Base-by-base conservation (phyloP, 129 eudicot genomes). In the Pittosporum tobira region DNA sequence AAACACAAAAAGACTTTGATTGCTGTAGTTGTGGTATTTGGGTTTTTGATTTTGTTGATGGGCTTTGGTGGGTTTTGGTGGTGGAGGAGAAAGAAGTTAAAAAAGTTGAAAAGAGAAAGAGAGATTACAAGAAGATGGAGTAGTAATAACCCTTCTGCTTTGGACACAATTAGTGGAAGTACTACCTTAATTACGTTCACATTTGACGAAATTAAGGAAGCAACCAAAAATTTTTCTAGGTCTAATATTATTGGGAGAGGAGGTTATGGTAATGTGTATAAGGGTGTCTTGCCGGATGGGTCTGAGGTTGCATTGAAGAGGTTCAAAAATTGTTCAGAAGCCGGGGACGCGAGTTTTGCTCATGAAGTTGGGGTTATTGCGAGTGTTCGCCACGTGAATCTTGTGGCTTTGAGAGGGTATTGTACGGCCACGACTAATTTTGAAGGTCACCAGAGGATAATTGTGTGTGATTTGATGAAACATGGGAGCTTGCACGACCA, bases 361-460 rank as follows among this genome's bases (percentile, higher is more conserved):
- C 98, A 85, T 29, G 98, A 90, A 38, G 95, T 90, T 15, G 89
- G 83, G 63, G 95, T 90, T 15, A 90, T 90, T 9, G 98, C 98
- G 1, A 85, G 98, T 37, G 77, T 90, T 20, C 67, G 94, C 20
- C 98, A 90, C 51, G 95, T 90, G 1, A 90, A 90, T 63, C 75
- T 90, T 1, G 89, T 90, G 23, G 83, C 76, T 0, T 51, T 90
- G 74, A 71, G 94, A 77, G 98, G 98, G 19, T 90, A 90, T 40
- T 85, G 98, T 68, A 75, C 69, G 0, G 89, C 94, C 9, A 90
- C 94, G 1, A 85, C 95, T 0, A 70, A 71, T 0, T 66, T 56
- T 1, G 95, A 85, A 56, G 98, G 94, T 22, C 77, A 72, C 56
- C 98, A 86, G 59, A 49, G 98, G 71, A 82, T 90, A 36, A 90